Base-by-base conservation (phyloP, 495 filamentous ascomycete genomes). In the Staphylotrichum longicolle region DNA sequence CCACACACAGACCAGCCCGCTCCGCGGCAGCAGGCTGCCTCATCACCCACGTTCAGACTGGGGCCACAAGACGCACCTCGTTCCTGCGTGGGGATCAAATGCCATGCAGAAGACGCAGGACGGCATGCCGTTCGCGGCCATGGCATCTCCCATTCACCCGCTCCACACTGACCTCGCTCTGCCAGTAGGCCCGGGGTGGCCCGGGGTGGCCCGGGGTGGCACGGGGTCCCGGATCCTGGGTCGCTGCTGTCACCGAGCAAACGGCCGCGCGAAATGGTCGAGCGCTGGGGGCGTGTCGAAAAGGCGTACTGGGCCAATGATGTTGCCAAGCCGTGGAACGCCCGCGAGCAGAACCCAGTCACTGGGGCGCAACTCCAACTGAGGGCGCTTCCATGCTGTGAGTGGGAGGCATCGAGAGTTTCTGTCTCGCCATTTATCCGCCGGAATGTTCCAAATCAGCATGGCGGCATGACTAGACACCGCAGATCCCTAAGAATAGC, bases 41-140 rank as follows among this genome's bases (percentile, higher is more conserved):
- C 53, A 44, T 54, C 35, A 6, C 40, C 8, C 20, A n/a, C 15
- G 37, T 32, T 44, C 51, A 49, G 49, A 52, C 20, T 0, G 32
- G 30, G 42, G 58, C 15, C 15, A 46, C 41, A 40, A 1, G 20
- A 47, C 42, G 51, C 6, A 44, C 10, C 51, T 35, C n/a, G 34
- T 55, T 61, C 42, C 42, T 49, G 50, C 52, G 51, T 61, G 51
- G 51, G 39, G 32, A n/a, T 20, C 44, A 27, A n/a, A 15, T 46
- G 44, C 15, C 51, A 61, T 55, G 59, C 59, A 15, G 20, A 27
- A 55, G 20, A 27, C 35, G 59, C 49, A 55, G 53, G 59, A 49
- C 42, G 42, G 51, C 34, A 55, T 41, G 8, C 49, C 44, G 34
- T 15, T 33, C 20, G 20, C 20, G 20, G 20, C 20, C 20, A 27